Conservation (phyloP, 768 basidiomycete genomes). For the Psilocybe azurescens region DNA sequence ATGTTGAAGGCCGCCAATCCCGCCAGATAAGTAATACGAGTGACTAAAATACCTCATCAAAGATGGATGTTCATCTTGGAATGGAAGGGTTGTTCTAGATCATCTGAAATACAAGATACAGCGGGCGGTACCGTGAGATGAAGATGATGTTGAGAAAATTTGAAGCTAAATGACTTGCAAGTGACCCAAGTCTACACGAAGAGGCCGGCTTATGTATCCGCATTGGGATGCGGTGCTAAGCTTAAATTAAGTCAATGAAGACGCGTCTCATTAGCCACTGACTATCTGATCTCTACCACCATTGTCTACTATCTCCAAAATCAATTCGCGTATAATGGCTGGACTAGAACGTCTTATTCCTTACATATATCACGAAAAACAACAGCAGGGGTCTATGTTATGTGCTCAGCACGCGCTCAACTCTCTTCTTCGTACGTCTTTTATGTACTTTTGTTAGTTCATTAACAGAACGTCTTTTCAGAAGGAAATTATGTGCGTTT, state of each 20-base stretch:
- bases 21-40: too few relatives aligned
- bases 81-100: too few relatives aligned
- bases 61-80: too few relatives aligned
- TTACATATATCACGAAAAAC: slow-evolving; percentile 79
- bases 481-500: slow-evolving; percentile 49
- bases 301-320: neutral
- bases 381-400: slow-evolving; percentile 80
- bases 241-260: slow-evolving; percentile 7
- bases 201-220: neutral
- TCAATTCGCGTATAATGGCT: slow-evolving; percentile 47
- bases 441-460: slow-evolving; percentile 6
- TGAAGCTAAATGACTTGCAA: too few relatives aligned
- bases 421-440: slow-evolving; percentile 70
- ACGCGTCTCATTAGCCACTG: neutral
- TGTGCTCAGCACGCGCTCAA: slow-evolving; percentile 91
- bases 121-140: too few relatives aligned
- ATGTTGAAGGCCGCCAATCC: too few relatives aligned
- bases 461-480: slow-evolving; percentile 24
- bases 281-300: neutral
- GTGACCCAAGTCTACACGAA: too few relatives aligned
- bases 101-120: too few relatives aligned
- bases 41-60: too few relatives aligned
- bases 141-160: too few relatives aligned
- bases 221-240: neutral
- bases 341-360: slow-evolving; percentile 57